Percentiles rank a stretch among this genome's conserved stretches.
These are phyloP conservation scores for Malus sylvestris DNA, from an alignment of 306 rosid genomes.

Conservation along the genomic window DNA sequence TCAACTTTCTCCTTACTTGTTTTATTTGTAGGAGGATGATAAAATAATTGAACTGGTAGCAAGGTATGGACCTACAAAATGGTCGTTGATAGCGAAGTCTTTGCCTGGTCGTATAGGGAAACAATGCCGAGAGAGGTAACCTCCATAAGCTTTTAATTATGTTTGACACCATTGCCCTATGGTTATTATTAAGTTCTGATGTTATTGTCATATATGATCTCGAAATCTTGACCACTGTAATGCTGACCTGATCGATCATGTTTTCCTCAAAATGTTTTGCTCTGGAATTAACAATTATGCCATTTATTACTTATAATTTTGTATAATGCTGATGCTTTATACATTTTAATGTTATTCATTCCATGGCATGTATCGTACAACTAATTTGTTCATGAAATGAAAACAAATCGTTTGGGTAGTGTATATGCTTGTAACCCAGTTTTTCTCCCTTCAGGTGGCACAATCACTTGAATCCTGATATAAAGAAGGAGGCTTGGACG, in stretches of 20 bases:
- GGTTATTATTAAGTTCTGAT: not conserved
- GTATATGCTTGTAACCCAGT: not conserved
- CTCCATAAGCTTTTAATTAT: not conserved
- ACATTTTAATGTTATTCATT: not conserved
- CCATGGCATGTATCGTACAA: not conserved
- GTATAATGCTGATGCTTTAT: not conserved
- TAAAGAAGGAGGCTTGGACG: slow-evolving; percentile 94
- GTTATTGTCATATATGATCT: not conserved
- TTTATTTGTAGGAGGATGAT: slow-evolving; percentile 73
- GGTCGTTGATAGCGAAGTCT: slow-evolving; percentile 96
- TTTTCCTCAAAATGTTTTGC: not conserved
- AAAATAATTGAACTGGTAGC: slow-evolving; percentile 75
- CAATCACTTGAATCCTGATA: slow-evolving; percentile 93
- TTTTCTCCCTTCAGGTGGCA: slow-evolving; percentile 67
- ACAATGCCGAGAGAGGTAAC: slow-evolving; percentile 94
- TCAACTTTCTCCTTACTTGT: slow-evolving; percentile 16
- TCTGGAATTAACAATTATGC: not conserved
- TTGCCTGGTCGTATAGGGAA: slow-evolving; percentile 98
- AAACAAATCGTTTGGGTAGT: slow-evolving; percentile 1
- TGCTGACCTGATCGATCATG: not conserved
- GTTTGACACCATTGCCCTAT: not conserved
- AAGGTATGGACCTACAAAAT: slow-evolving; percentile 81
- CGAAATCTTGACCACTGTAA: not conserved
- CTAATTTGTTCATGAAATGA: not conserved
- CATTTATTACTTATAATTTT: slow-evolving; percentile 8